Conservation (phyloP, 768 basidiomycete species). For the Pisolithus marmoratus region DNA sequence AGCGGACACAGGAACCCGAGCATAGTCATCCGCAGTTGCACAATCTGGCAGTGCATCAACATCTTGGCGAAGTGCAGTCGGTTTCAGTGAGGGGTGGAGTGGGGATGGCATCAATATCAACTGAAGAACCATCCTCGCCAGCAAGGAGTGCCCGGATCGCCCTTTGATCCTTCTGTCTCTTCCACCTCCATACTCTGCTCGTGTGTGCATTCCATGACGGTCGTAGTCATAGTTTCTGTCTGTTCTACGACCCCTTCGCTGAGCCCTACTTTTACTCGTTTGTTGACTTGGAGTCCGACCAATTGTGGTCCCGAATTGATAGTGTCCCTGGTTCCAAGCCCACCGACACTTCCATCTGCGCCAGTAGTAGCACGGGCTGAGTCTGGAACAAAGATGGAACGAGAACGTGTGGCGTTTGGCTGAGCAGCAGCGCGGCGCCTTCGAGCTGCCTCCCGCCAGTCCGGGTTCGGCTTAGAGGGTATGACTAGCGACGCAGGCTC, state of each 20-base stretch:
- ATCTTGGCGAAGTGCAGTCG: constrained; percentile 82
- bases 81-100: constrained; percentile 58
- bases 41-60: constrained; percentile 70
- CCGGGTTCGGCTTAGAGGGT: constrained; percentile 77
- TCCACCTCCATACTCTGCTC: constrained; percentile 29
- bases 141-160: constrained; percentile 79
- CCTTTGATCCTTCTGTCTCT: constrained; percentile 69
- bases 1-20: constrained; percentile 83
- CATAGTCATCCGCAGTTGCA: constrained; percentile 81
- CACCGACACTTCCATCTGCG: constrained; percentile 69
- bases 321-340: constrained; percentile 64
- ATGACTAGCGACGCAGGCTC: constrained; percentile 70
- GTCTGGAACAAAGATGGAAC: constrained; percentile 56
- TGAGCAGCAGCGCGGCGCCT: constrained; percentile 38
- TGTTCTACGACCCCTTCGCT: constrained; percentile 19
- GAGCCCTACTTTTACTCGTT: constrained; percentile 24
- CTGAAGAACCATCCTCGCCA: constrained; percentile 32
- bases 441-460: constrained; percentile 82
- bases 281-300: constrained; percentile 57
- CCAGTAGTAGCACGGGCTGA: constrained; percentile 51
- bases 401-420: constrained; percentile 4
- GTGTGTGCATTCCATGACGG: neutral
- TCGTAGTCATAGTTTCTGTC: neutral
- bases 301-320: constrained; percentile 75
- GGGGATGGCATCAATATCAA: constrained; percentile 59